Percentiles rank a stretch among this genome's conserved stretches.
phyloP scores from a whole-genome alignment of 2,329 filamentous ascomycete species.

The Blastomyces silverae region DNA sequence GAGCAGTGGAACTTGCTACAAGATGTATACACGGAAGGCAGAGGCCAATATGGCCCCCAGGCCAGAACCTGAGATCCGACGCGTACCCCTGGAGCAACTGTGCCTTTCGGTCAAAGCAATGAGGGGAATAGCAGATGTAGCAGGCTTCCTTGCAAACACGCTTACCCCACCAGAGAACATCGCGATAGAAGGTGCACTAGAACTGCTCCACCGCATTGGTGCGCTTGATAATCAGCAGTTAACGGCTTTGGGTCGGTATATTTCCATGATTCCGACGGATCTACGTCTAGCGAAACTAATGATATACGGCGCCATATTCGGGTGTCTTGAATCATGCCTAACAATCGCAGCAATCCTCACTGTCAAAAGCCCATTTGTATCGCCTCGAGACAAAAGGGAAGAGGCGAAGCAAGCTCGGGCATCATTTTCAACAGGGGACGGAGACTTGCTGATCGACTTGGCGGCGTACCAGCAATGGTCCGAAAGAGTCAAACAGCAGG shows the following conservation, averaged over 20 bases:
- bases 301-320: constrained; percentile 90
- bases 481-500: constrained; percentile 50
- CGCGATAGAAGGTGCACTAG: constrained; percentile 79
- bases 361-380: constrained; percentile 76
- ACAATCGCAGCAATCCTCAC: constrained; percentile 91
- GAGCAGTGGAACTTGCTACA: constrained; percentile 84
- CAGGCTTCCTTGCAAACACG: constrained; percentile 72
- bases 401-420: constrained; percentile 69
- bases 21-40: constrained; percentile 80
- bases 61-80: constrained; percentile 86
- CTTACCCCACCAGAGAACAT: constrained; percentile 80
- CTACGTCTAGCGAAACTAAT: constrained; percentile 89
- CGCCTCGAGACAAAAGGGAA: constrained; percentile 74
- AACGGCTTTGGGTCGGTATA: constrained; percentile 82
- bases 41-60: constrained; percentile 78
- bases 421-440: constrained; percentile 68
- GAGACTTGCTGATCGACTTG: constrained; percentile 82
- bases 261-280: constrained; percentile 93
- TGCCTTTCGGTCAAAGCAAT: constrained; percentile 93
- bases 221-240: constrained; percentile 79
- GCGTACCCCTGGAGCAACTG: constrained; percentile 88
- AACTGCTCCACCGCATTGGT: constrained; percentile 73
- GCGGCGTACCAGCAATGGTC: constrained; percentile 78
- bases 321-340: constrained; percentile 79
- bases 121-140: constrained; percentile 72